A percentile compares a stretch with the other conserved stretches of the same genome.
Conservation (phyloP, 2,329 filamentous ascomycete genomes). For the Geosmithia putterillii region DNA sequence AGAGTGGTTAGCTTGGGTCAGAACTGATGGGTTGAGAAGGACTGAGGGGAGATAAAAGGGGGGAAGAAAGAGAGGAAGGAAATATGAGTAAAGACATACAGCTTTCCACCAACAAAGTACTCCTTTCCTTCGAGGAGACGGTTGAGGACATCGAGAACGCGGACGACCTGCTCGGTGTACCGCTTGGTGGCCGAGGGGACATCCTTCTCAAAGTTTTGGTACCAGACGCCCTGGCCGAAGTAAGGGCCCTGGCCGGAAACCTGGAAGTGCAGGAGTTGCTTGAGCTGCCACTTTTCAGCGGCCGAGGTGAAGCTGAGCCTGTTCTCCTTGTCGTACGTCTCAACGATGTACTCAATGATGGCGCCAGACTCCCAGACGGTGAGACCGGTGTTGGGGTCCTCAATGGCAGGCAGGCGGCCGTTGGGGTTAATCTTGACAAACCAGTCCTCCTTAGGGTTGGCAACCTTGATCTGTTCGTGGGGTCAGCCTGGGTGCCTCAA, state of each 20-base stretch:
- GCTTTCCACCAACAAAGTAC: slow-evolving; percentile 21
- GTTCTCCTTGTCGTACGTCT: slow-evolving; percentile 13
- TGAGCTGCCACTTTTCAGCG: slow-evolving; percentile 15
- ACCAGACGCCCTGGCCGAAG: slow-evolving; percentile 20
- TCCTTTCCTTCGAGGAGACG: slow-evolving; percentile 18
- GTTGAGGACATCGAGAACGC: slow-evolving; percentile 18
- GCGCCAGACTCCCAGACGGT: slow-evolving; percentile 13
- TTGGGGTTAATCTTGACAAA: slow-evolving; percentile 19
- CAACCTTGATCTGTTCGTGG: slow-evolving; percentile 7
- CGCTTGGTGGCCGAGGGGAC: slow-evolving; percentile 15
- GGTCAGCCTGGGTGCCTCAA: no score
- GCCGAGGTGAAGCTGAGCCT: slow-evolving; percentile 12
- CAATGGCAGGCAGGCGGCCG: slow-evolving; percentile 18
- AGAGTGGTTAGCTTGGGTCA: background rate
- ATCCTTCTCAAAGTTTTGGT: slow-evolving; percentile 14
- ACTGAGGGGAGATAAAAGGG: background rate
- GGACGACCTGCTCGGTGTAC: slow-evolving; percentile 15
- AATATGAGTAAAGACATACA: no score
- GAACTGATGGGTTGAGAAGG: background rate
- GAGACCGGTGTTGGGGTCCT: slow-evolving; percentile 20
- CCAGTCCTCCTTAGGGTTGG: slow-evolving; percentile 11
- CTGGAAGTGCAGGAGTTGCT: slow-evolving; percentile 24
- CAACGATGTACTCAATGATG: slow-evolving; percentile 17
- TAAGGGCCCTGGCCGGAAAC: slow-evolving; percentile 26
- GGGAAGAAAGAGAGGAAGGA: no score